Evolutionary conservation across 805 yeast species (phyloP), one percentile per base, ranked within the genome.

Genomic region (Saturnispora diversa): DNA sequence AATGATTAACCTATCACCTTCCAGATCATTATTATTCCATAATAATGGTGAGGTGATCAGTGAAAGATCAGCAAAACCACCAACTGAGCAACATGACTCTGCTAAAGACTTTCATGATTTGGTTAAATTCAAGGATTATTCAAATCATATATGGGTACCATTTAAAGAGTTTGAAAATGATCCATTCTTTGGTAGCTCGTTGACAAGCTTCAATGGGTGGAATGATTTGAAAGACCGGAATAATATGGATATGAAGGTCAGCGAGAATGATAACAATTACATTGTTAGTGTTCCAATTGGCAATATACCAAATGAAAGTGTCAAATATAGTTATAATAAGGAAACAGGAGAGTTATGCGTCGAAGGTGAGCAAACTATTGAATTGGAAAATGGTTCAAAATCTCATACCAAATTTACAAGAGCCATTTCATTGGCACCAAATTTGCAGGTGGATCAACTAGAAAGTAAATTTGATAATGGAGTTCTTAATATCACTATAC

Each of bases 391-490:
- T 26, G 30, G 41, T 13, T 41, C 43, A 16, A 47, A 45, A 34
- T 28, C 39, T 2, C 16, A 44, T 21, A 50, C 53, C 34, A 44
- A 44, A 19, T 40, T 49, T 21, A 48, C 48, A 28, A 47, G 59
- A 39, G 53, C 54, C 1, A 27, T 56, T 11, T 54, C 59, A 7
- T 54, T 72, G 28, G 74, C 74, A 34, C 58, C 60, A 10, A 61
- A 59, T 29, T 46, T 71, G 27, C 73, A 68, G 44, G 67, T 65
- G 19, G 68, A 64, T 5, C 59, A 63, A 35, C 66, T 72, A 46
- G 62, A 56, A 47, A 77, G 77, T 22, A 62, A 55, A 35, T 69
- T 68, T 46, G 58, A 62, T 12, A 59, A 69, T 45, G 77, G 77
- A 42, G 62, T 72, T 28, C 56, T 70, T 44, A 55, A 60, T 27